Evolutionary conservation across 441 rosid genomes (phyloP).

Genomic region (Populus hybrid): DNA sequence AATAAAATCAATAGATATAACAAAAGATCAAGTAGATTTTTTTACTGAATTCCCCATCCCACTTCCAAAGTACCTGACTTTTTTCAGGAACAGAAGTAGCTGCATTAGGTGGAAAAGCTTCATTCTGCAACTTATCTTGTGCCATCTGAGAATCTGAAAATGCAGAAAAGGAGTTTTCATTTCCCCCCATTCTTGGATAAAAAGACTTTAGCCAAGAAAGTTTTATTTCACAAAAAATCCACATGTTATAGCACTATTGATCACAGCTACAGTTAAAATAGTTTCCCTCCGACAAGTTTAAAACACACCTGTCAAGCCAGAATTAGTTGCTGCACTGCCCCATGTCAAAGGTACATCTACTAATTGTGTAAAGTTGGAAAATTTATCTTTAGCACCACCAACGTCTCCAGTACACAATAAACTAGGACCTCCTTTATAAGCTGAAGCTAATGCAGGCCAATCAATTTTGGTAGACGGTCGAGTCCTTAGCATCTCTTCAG

Average conservation of each 20-base stretch:
- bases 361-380: slow-evolving; percentile 19
- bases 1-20: background rate
- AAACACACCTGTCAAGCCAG: slow-evolving; percentile 27
- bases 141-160: slow-evolving; percentile 35
- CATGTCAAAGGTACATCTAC: slow-evolving; percentile 29
- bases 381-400: slow-evolving; percentile 27
- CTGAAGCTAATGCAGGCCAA: slow-evolving; percentile 40
- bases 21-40: background rate
- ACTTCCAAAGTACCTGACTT: slow-evolving; percentile 42
- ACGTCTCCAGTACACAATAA: slow-evolving; percentile 23
- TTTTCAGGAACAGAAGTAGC: slow-evolving; percentile 35
- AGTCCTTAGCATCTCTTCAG: slow-evolving; percentile 71
- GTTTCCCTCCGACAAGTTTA: slow-evolving; percentile 1
- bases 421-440: slow-evolving; percentile 29
- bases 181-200: background rate
- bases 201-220: background rate
- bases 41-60: background rate
- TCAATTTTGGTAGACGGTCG: slow-evolving; percentile 44
- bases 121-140: slow-evolving; percentile 32
- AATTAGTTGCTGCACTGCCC: slow-evolving; percentile 24
- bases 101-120: slow-evolving; percentile 29
- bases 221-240: background rate
- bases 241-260: background rate
- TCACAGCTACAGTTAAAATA: background rate
- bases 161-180: slow-evolving; percentile 17